Evolutionary conservation across 352 stramenopile species (phyloP).

Genomic region (Thalassiosira mediterranea): DNA sequence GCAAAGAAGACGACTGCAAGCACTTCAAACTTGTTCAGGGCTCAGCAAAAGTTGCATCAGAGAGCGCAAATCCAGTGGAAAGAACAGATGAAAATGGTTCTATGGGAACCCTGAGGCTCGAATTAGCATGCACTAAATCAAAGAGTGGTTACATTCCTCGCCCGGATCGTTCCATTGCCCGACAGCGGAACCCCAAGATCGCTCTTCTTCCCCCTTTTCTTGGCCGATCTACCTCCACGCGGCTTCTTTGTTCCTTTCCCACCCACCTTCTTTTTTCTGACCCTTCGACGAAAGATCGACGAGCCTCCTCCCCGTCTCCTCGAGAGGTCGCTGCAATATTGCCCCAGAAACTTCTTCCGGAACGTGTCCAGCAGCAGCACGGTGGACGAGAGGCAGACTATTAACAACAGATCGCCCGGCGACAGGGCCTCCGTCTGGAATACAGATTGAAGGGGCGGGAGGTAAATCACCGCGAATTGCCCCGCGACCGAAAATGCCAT

Average conservation of each 20-base stretch:
- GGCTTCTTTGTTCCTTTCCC: background rate
- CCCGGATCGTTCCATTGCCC: background rate
- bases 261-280: background rate
- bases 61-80: too few relatives aligned
- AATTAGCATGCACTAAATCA: too few relatives aligned
- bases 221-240: background rate
- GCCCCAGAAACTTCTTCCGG: constrained; percentile 87
- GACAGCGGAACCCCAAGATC: too few relatives aligned
- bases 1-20: too few relatives aligned
- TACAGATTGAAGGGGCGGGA: constrained; percentile 92
- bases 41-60: too few relatives aligned
- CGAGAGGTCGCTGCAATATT: constrained; percentile 69
- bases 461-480: constrained; percentile 96
- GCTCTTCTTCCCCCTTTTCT: background rate
- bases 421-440: constrained; percentile 97
- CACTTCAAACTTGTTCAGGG: too few relatives aligned
- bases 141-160: background rate
- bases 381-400: constrained; percentile 90
- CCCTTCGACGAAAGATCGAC: constrained; percentile 1
- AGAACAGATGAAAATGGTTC: too few relatives aligned
- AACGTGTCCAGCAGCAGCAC: constrained; percentile 93
- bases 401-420: constrained; percentile 90
- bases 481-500: constrained; percentile 91
- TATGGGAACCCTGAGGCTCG: too few relatives aligned
- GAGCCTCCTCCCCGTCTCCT: constrained; percentile 17